phyloP scores from a whole-genome alignment of 2,329 filamentous ascomycete species.

The Arthrobotrys musiformis region DNA sequence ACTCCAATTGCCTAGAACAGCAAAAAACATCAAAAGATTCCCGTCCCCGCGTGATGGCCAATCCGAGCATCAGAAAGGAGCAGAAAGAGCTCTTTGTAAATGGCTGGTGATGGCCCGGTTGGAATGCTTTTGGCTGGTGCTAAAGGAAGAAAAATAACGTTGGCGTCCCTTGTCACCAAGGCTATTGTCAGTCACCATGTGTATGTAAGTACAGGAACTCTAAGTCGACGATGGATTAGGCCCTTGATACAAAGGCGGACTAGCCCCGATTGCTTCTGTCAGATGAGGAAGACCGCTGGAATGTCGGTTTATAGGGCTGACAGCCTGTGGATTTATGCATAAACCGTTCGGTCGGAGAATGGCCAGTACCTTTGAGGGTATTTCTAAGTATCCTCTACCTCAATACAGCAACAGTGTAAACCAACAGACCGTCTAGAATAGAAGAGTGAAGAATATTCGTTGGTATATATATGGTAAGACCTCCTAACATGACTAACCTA shows the following conservation, averaged over 20 bases:
- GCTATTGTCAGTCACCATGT: too few species aligned
- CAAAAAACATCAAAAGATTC: conserved; percentile 1
- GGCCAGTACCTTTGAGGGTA: background rate
- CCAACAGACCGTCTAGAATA: background rate
- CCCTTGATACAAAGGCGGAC: conserved; percentile 2
- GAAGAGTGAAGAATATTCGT: conserved; percentile 28
- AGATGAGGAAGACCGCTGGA: background rate
- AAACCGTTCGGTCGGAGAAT: background rate
- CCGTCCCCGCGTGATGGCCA: background rate
- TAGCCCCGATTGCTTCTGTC: background rate
- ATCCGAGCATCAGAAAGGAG: background rate
- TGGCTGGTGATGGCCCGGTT: background rate
- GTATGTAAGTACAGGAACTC: background rate
- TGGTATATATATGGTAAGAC: conserved; percentile 8
- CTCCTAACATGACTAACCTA: conserved; percentile 18
- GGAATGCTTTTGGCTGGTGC: conserved; percentile 1
- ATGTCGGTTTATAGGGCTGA: background rate
- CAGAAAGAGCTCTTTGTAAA: conserved; percentile 5
- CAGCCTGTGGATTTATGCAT: background rate
- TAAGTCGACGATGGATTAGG: conserved; percentile 1
- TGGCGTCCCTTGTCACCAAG: background rate
- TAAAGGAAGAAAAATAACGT: background rate
- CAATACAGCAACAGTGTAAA: background rate
- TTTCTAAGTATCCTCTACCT: background rate
- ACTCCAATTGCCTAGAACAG: conserved; percentile 22